phyloP scores from a whole-genome alignment of 208 protist species.

The Wallacemonas rigidus region DNA sequence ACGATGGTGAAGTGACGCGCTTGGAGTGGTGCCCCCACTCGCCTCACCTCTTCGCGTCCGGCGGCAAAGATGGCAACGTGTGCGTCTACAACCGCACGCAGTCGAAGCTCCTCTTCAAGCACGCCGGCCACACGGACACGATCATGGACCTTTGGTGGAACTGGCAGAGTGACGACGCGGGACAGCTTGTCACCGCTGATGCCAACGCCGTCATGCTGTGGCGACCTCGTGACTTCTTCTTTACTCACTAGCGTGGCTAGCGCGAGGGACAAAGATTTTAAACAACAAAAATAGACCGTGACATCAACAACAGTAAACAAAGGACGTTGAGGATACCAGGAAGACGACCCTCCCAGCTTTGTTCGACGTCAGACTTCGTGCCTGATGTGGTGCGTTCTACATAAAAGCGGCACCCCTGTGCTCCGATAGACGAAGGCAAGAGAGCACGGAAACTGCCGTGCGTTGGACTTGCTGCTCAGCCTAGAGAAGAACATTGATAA shows the following conservation, averaged over 20 bases:
- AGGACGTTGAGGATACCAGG: neutral
- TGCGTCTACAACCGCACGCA: slow-evolving; percentile 70
- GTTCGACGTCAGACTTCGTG: too few species aligned
- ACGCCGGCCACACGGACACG: slow-evolving; percentile 81
- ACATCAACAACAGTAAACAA: neutral
- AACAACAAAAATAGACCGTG: neutral
- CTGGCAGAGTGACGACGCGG: slow-evolving; percentile 82
- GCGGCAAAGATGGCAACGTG: slow-evolving; percentile 73
- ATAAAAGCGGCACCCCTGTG: too few species aligned
- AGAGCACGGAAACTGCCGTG: too few species aligned
- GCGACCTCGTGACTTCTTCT: slow-evolving; percentile 85
- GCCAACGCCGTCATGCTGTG: slow-evolving; percentile 88
- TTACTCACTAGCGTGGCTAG: slow-evolving; percentile 20
- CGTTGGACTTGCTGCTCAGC: too few species aligned
- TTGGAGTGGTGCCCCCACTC: slow-evolving; percentile 89
- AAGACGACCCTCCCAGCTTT: too few species aligned
- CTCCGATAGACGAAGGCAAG: too few species aligned
- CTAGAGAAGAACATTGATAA: too few species aligned
- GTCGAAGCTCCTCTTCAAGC: slow-evolving; percentile 69
- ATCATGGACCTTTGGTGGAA: slow-evolving; percentile 88
- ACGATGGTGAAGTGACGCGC: slow-evolving; percentile 63
- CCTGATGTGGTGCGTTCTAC: too few species aligned
- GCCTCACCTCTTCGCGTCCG: slow-evolving; percentile 74
- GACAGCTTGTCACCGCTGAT: slow-evolving; percentile 81
- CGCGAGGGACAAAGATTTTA: neutral